Percentiles rank a stretch among this genome's conserved stretches.
Conservation (phyloP, 2,329 filamentous ascomycete genomes). For the Calonectria multiphialidica region DNA sequence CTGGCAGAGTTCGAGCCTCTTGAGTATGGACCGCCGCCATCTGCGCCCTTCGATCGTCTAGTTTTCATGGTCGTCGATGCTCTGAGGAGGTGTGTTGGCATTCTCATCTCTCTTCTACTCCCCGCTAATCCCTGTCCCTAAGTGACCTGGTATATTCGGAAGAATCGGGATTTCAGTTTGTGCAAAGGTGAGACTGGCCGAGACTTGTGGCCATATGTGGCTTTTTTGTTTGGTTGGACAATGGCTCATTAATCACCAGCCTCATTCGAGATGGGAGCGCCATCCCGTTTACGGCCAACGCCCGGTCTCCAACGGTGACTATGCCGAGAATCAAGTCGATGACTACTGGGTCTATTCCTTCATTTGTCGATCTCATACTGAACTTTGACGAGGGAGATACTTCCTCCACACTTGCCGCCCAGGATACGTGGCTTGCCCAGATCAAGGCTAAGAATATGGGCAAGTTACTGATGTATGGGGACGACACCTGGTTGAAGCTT, state of each 20-base stretch:
- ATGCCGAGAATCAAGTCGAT: constrained; percentile 99
- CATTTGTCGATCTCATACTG: constrained; percentile 95
- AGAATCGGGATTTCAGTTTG: constrained; percentile 85
- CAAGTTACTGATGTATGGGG: constrained; percentile 93
- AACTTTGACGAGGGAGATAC: constrained; percentile 97
- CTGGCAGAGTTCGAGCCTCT: constrained; percentile 76
- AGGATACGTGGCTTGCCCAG: constrained; percentile 97
- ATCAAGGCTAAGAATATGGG: constrained; percentile 80
- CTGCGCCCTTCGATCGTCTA: constrained; percentile 85
- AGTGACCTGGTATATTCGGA: constrained; percentile 94
- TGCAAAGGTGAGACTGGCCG: constrained; percentile 76
- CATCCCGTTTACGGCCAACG: constrained; percentile 94
- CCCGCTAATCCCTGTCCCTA: constrained; percentile 16
- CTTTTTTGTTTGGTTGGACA: background rate
- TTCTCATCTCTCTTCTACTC: background rate
- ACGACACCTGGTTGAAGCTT: constrained; percentile 98
- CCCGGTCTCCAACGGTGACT: constrained; percentile 95
- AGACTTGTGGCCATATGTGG: background rate
- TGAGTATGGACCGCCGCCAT: constrained; percentile 67
- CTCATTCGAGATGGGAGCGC: constrained; percentile 87
- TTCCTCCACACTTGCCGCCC: constrained; percentile 84
- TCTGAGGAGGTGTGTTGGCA: constrained; percentile 76
- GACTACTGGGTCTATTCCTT: constrained; percentile 97
- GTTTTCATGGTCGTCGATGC: constrained; percentile 99
- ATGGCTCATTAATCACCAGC: constrained; percentile 58